Evolutionary conservation across 306 rosid species (phyloP).

Genomic region (Lablab purpureus): DNA sequence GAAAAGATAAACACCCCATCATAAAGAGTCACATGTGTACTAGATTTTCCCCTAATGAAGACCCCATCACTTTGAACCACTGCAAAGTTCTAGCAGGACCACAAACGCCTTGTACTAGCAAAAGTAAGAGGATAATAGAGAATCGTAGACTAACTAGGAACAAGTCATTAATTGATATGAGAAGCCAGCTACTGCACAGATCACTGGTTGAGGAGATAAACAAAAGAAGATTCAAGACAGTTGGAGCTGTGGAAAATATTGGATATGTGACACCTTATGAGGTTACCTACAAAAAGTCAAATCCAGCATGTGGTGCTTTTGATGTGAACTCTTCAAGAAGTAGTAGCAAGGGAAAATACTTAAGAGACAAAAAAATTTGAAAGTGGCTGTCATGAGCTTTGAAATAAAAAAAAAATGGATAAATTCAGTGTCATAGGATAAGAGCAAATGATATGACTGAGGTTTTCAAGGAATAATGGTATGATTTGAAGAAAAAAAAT

Average conservation of each 20-base stretch:
- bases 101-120: constrained; percentile 50
- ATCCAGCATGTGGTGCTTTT: constrained; percentile 38
- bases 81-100: constrained; percentile 49
- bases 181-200: constrained; percentile 76
- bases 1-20: constrained; percentile 55
- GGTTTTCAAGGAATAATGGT: constrained; percentile 25
- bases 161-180: constrained; percentile 72
- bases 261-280: constrained; percentile 78
- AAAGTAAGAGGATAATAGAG: constrained; percentile 56
- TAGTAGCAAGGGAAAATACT: constrained; percentile 43
- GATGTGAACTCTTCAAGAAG: constrained; percentile 42
- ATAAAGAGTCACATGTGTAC: constrained; percentile 60
- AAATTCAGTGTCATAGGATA: background rate
- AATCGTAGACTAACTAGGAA: constrained; percentile 62
- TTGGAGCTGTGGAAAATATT: constrained; percentile 80
- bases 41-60: constrained; percentile 63
- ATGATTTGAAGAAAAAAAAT: constrained; percentile 12
- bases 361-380: constrained; percentile 18
- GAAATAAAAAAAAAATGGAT: constrained; percentile 5
- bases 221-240: constrained; percentile 77
- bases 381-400: constrained; percentile 33
- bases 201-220: constrained; percentile 81
- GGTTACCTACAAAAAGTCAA: constrained; percentile 45
- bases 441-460: constrained; percentile 1
- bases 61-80: constrained; percentile 45